phyloP scores from a whole-genome alignment of 148 eudicot species.

The Rhododendron henanense region DNA sequence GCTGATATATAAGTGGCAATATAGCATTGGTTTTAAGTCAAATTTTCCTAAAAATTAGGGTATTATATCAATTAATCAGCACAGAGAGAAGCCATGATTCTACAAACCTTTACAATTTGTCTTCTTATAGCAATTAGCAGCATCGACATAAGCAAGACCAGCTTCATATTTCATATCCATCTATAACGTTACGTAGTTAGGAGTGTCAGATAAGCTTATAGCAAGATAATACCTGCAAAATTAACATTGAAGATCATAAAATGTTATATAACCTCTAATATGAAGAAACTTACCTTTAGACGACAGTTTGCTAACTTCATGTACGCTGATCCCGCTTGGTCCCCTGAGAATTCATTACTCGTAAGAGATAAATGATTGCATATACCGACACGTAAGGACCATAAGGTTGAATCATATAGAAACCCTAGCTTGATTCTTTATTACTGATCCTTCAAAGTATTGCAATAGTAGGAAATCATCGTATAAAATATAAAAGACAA shows the following conservation, averaged over 20 bases:
- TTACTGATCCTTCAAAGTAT: too few relatives aligned
- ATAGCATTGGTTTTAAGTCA: not conserved
- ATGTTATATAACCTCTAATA: not conserved
- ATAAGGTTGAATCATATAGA: not conserved
- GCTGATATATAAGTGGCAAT: not conserved
- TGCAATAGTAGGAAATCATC: not conserved
- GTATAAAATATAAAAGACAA: too few relatives aligned
- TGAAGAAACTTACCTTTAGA: constrained; percentile 27
- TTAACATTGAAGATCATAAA: not conserved
- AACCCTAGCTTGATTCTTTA: too few relatives aligned
- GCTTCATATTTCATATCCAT: constrained; percentile 44
- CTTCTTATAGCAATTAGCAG: constrained; percentile 48
- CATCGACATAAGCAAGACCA: constrained; percentile 33
- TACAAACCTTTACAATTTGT: constrained; percentile 32
- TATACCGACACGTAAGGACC: not conserved
- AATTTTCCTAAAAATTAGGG: too few relatives aligned
- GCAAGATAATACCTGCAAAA: not conserved
- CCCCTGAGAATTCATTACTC: constrained; percentile 34
- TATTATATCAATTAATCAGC: not conserved
- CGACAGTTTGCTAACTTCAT: constrained; percentile 39
- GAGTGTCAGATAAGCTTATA: not conserved
- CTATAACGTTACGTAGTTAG: constrained; percentile 9
- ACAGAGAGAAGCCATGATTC: not conserved
- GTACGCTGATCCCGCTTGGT: constrained; percentile 34
- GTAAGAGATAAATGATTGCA: not conserved